Percentiles rank a stretch among this genome's conserved stretches.
phyloP scores from a whole-genome alignment of 805 yeast genomes.

The Pichia deserticola region DNA sequence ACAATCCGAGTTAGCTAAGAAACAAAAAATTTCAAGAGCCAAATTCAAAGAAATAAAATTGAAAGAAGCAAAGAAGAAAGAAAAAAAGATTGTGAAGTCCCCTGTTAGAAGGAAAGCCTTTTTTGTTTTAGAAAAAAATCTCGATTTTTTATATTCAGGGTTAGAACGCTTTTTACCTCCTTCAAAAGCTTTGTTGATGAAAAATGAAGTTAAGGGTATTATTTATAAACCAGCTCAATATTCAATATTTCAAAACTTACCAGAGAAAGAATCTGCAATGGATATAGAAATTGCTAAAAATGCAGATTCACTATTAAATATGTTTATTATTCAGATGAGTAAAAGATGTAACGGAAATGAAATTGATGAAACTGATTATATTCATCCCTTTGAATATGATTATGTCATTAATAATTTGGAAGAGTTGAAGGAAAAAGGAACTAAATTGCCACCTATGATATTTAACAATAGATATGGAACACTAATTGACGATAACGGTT shows the following conservation, averaged over 20 bases:
- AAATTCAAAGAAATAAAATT: not conserved
- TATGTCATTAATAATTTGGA: conserved; percentile 16
- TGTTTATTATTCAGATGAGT: conserved; percentile 13
- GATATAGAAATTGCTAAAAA: conserved; percentile 2
- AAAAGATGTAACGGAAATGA: conserved; percentile 14
- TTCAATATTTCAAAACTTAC: conserved; percentile 5
- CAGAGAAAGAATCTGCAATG: conserved; percentile 3
- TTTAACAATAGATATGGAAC: conserved; percentile 12
- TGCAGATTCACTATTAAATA: conserved; percentile 16
- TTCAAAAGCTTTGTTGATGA: conserved; percentile 2
- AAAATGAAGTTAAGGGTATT: conserved; percentile 9
- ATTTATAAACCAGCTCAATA: conserved; percentile 15
- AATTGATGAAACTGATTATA: conserved; percentile 11
- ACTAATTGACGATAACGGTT: conserved; percentile 2
- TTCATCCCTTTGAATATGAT: conserved; percentile 22
- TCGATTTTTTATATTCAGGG: conserved; percentile 12
- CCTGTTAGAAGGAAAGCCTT: not conserved
- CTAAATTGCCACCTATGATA: conserved; percentile 14
- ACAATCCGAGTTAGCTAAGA: not conserved
- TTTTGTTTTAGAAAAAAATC: conserved; percentile 9
- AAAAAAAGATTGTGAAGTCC: not conserved
- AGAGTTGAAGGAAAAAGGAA: conserved; percentile 2
- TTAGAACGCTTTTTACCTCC: conserved; percentile 5
- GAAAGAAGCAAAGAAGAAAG: not conserved
- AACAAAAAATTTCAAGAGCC: not conserved